Percentiles rank a stretch among this genome's conserved stretches.
Conservation (phyloP, 2,329 filamentous ascomycete genomes). For the Trichoderma arundinaceum region DNA sequence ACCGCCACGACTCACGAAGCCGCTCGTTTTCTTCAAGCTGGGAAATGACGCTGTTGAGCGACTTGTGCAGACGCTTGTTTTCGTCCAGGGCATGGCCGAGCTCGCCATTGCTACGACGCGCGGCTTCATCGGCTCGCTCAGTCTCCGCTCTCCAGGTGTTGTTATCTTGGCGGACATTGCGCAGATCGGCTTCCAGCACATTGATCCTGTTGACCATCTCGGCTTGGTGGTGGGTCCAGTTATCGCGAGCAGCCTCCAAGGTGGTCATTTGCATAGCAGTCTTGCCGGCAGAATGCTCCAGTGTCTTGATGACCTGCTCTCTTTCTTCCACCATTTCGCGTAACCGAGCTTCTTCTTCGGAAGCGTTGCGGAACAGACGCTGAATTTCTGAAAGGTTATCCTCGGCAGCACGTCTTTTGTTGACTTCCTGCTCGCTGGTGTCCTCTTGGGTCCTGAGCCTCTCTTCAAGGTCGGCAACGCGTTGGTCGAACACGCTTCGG, state of each 20-base stretch:
- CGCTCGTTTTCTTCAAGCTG: constrained; percentile 87
- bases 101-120: constrained; percentile 56
- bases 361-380: constrained; percentile 68
- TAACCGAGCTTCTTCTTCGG: constrained; percentile 74
- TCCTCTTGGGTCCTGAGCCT: constrained; percentile 68
- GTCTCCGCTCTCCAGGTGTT: constrained; percentile 67
- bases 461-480: constrained; percentile 72
- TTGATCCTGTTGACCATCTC: constrained; percentile 64
- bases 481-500: constrained; percentile 62
- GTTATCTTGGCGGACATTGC: constrained; percentile 60
- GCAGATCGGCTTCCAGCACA: constrained; percentile 59
- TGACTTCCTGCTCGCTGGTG: constrained; percentile 67
- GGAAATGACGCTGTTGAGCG: constrained; percentile 73
- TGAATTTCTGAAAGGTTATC: constrained; percentile 76
- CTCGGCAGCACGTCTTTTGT: constrained; percentile 68
- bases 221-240: constrained; percentile 57
- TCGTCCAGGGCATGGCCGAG: constrained; percentile 57
- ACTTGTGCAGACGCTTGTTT: constrained; percentile 76
- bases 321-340: constrained; percentile 71
- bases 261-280: constrained; percentile 66
- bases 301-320: constrained; percentile 66
- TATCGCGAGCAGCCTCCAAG: constrained; percentile 70
- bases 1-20: constrained; percentile 81
- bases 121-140: constrained; percentile 61
- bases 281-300: constrained; percentile 63